Evolutionary conservation across 2,329 filamentous ascomycete genomes (phyloP), one percentile per base, ranked within the genome.

Genomic region (Blastomyces emzantsi): DNA sequence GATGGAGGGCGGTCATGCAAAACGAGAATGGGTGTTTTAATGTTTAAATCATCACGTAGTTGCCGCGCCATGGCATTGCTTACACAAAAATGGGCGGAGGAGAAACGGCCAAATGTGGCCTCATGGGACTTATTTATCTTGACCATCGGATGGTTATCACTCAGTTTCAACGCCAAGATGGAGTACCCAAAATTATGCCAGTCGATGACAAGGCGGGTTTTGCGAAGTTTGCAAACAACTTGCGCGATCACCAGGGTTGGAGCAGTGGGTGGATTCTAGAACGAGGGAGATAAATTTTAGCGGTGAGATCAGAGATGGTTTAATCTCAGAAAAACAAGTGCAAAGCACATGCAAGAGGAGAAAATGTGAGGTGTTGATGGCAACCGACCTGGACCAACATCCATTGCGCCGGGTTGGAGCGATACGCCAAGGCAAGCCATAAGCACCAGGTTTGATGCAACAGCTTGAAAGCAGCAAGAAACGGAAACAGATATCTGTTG

Each of bases 151-250:
- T 95, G 90, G 6, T 73, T 75, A 1, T 77, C 67, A 0, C 85
- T 84, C 1, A 89, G 78, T 66, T 87, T 87, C 59, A 88, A 75
- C 1, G 83, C 89, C 3, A 99, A 85, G 69, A 99, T 96, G 9
- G 91, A 93, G 82, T 93, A 96, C 69, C 93, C 94, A 76, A 97
- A 97, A 77, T 99, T 99, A 80, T 99, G 94, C 94, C 94, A 99
- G 79, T 99, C 94, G 63, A 97, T 89, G 65, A 97, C 82, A 3
- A 99, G 83, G 63, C 85, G 85, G 49, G 90, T 96, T 69, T 90
- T 88, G 60, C 94, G 87, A 60, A 96, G 75, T 69, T 87, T 84
- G 70, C 90, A 90, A 58, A 90, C 81, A 3, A 92, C 66, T 28
- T 87, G 81, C 19, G 90, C 89, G 47, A 97, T 80, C 61, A 88